These are phyloP conservation scores for Arthrobotrys iridis DNA, from an alignment of 2,329 filamentous ascomycete genomes.

Conservation along the genomic window DNA sequence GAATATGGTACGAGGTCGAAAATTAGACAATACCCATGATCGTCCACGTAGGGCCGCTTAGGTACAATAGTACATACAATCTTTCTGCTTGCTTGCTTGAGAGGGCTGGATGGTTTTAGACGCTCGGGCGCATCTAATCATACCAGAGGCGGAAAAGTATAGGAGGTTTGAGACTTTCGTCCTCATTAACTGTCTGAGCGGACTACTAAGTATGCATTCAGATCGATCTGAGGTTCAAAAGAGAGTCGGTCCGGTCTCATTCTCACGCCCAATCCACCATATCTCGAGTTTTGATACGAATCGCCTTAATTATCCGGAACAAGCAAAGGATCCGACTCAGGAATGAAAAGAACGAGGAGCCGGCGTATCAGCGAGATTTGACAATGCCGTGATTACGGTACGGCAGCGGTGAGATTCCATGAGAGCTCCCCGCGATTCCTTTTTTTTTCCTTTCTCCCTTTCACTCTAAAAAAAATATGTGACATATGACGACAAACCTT, in stretches of 20 bases:
- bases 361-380: constrained; percentile 36
- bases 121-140: constrained; percentile 11
- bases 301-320: constrained; percentile 34
- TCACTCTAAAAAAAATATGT: constrained; percentile 20
- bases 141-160: constrained; percentile 8
- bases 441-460: too few relatives aligned
- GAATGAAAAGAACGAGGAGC: neutral
- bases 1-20: constrained; percentile 14
- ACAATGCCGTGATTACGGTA: constrained; percentile 39
- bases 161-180: neutral
- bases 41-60: constrained; percentile 1
- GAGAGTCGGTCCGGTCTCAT: neutral
- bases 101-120: constrained; percentile 1
- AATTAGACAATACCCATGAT: constrained; percentile 18
- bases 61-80: neutral
- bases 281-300: neutral
- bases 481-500: constrained; percentile 37
- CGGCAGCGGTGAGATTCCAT: constrained; percentile 42
- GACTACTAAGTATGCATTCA: too few relatives aligned
- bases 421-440: constrained; percentile 40
- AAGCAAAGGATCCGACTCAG: constrained; percentile 33
- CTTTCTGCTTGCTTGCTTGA: neutral
- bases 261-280: constrained; percentile 13
- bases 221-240: too few relatives aligned
- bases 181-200: too few relatives aligned